These are phyloP conservation scores for Epichloe baconii DNA, from an alignment of 2,329 filamentous ascomycete genomes.

Conservation along the genomic window DNA sequence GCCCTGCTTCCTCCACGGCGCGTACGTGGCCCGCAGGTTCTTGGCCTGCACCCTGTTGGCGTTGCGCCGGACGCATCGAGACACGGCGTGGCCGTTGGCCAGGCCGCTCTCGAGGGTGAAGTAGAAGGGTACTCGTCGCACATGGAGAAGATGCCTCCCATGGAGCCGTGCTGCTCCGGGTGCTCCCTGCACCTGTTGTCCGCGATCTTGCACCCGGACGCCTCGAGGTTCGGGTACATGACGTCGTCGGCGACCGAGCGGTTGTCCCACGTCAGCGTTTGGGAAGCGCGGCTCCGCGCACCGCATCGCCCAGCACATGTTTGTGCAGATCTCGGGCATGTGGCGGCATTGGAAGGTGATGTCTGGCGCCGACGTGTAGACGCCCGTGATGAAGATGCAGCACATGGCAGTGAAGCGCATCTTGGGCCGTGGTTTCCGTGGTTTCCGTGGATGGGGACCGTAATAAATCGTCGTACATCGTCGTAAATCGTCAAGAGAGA, in stretches of 20 bases:
- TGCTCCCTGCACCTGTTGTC: neutral
- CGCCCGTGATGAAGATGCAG: too few relatives aligned
- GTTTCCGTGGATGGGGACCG: too few relatives aligned
- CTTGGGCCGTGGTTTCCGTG: too few relatives aligned
- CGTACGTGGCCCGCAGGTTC: neutral
- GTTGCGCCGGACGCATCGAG: neutral
- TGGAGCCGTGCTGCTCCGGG: neutral
- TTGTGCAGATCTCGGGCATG: conserved; percentile 11
- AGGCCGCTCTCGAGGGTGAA: neutral
- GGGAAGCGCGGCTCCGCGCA: conserved; percentile 10
- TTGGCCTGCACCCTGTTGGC: neutral
- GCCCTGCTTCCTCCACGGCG: neutral
- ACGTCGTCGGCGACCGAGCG: neutral
- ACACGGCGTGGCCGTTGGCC: neutral
- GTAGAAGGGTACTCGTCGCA: conserved; percentile 3
- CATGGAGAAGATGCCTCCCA: neutral
- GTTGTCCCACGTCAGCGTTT: conserved; percentile 7
- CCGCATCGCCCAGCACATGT: conserved; percentile 14
- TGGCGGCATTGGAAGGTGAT: conserved; percentile 10
- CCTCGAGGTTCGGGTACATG: neutral
- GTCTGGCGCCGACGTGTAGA: conserved; percentile 5
- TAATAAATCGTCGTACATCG: too few relatives aligned
- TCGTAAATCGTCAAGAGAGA: too few relatives aligned
- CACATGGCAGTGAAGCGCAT: too few relatives aligned
- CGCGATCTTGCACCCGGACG: neutral